Evolutionary conservation across 805 yeast species (phyloP).

Genomic region (Lipomyces orientalis): DNA sequence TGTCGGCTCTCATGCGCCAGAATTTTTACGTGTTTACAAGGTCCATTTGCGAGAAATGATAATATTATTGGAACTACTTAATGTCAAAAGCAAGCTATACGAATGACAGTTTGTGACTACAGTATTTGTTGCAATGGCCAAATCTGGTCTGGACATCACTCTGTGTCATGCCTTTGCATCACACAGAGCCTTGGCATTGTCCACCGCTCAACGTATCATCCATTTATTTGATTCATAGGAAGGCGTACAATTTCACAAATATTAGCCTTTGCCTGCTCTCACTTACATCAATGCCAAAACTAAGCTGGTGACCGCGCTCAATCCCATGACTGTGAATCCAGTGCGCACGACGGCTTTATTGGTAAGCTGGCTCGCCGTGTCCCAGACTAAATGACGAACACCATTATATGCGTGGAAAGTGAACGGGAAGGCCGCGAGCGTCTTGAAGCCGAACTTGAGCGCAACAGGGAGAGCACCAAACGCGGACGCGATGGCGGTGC

Average conservation of each 20-base stretch:
- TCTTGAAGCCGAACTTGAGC: conserved; percentile 68
- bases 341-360: conserved; percentile 90
- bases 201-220: background rate
- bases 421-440: conserved; percentile 77
- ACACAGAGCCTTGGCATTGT: background rate
- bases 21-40: no score
- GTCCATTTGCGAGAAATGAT: no score
- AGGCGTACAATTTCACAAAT: background rate
- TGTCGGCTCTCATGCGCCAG: no score
- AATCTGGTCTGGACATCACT: background rate
- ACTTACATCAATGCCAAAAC: conserved; percentile 46
- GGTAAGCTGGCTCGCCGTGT: conserved; percentile 77
- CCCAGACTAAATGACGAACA: conserved; percentile 94
- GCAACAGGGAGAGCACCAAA: conserved; percentile 69
- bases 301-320: conserved; percentile 62
- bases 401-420: conserved; percentile 88
- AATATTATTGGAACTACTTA: no score
- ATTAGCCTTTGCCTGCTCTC: background rate
- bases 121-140: background rate
- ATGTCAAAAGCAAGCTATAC: no score
- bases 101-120: background rate
- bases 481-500: conserved; percentile 58
- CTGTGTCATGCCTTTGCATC: background rate
- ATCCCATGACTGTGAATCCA: conserved; percentile 81
- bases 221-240: background rate